Evolutionary conservation across 2,329 filamentous ascomycete species (phyloP).

Genomic region (Chaetomiaceae sp.): DNA sequence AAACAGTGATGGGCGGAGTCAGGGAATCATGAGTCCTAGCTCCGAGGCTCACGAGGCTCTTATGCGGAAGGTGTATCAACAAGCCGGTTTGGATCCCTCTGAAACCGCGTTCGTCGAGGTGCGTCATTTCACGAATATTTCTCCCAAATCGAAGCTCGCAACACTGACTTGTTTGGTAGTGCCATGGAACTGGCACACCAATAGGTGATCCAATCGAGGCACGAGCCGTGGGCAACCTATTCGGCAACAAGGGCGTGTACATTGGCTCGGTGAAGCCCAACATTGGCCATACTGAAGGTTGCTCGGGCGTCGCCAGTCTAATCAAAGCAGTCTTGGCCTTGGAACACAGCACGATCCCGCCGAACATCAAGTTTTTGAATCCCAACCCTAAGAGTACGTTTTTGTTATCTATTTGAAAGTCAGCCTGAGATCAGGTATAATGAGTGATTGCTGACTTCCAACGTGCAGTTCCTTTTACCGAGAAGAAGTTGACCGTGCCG

Average conservation of each 20-base stretch:
- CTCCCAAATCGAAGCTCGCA: too few species aligned
- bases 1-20: constrained; percentile 20
- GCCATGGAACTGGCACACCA: constrained; percentile 45
- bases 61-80: constrained; percentile 10
- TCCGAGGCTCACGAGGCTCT: constrained; percentile 11
- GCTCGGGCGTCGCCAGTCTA: constrained; percentile 31
- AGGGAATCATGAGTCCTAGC: constrained; percentile 11
- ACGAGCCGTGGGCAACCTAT: constrained; percentile 34
- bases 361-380: constrained; percentile 28
- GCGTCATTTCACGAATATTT: too few species aligned
- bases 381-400: constrained; percentile 35
- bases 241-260: constrained; percentile 28
- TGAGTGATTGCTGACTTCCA: neutral
- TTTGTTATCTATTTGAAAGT: neutral
- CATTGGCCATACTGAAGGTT: constrained; percentile 34
- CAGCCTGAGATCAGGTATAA: too few species aligned
- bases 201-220: constrained; percentile 45
- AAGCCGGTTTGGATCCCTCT: neutral
- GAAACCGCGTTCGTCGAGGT: constrained; percentile 19
- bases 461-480: constrained; percentile 2
- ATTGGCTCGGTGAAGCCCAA: constrained; percentile 38
- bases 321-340: constrained; percentile 39
- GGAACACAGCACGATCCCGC: constrained; percentile 43
- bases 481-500: constrained; percentile 44
- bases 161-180: constrained; percentile 6